Evolutionary conservation across 192 early-diverging fungal species (phyloP).

Genomic region (Coemansia sp.): DNA sequence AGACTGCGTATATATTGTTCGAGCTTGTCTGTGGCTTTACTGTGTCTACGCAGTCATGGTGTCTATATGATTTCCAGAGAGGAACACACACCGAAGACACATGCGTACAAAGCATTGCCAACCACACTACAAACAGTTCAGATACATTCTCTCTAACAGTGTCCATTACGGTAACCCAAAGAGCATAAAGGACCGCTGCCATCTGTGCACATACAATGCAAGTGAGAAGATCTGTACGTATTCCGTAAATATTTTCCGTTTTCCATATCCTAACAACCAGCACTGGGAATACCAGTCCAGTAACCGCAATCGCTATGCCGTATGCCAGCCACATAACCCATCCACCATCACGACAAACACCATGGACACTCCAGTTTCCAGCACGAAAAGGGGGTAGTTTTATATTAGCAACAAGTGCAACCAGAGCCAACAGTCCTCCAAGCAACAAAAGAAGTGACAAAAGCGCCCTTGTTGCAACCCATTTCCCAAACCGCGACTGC

Average conservation of each 20-base stretch:
- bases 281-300: constrained; percentile 24
- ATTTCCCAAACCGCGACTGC: constrained; percentile 10
- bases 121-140: constrained; percentile 35
- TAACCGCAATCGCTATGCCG: constrained; percentile 16
- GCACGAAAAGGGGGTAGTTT: constrained; percentile 1
- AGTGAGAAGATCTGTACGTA: constrained; percentile 18
- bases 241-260: constrained; percentile 20
- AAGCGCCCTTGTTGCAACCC: constrained; percentile 13
- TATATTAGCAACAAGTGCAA: constrained; percentile 15
- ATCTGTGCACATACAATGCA: constrained; percentile 32
- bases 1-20: constrained; percentile 21
- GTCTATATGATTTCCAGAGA: constrained; percentile 12
- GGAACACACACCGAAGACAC: constrained; percentile 34
- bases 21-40: constrained; percentile 15
- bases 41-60: constrained; percentile 6
- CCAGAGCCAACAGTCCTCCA: constrained; percentile 9
- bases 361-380: background rate
- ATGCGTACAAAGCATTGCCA: constrained; percentile 20
- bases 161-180: constrained; percentile 27
- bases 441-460: constrained; percentile 7
- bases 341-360: constrained; percentile 20
- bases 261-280: constrained; percentile 25
- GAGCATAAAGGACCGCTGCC: constrained; percentile 22
- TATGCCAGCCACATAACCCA: constrained; percentile 46
- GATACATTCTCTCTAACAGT: constrained; percentile 19